Evolutionary conservation across 2,329 filamentous ascomycete species (phyloP).

Genomic region (Rhynchosporium graminicola): DNA sequence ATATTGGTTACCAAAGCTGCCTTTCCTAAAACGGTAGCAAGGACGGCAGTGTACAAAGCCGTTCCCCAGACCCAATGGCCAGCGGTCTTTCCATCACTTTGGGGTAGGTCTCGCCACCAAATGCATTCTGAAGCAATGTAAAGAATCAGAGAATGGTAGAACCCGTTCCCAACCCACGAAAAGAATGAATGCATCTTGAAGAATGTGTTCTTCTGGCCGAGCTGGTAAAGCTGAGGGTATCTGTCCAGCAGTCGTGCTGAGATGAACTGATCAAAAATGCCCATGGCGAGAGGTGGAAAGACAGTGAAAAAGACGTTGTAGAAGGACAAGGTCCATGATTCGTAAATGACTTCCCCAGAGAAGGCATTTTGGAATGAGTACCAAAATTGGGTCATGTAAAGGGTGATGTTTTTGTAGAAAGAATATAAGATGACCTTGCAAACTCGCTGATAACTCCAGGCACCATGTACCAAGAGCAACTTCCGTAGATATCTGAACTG

Average conservation of each 20-base stretch:
- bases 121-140: constrained; percentile 83
- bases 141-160: constrained; percentile 93
- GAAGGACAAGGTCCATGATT: constrained; percentile 99
- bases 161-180: constrained; percentile 90
- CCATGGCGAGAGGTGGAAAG: constrained; percentile 87
- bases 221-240: constrained; percentile 92
- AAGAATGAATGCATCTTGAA: constrained; percentile 92
- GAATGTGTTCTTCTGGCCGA: constrained; percentile 90
- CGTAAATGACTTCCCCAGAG: constrained; percentile 96
- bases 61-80: constrained; percentile 99
- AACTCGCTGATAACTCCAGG: constrained; percentile 97
- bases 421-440: constrained; percentile 97
- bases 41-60: constrained; percentile 88
- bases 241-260: constrained; percentile 90
- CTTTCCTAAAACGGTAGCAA: constrained; percentile 91
- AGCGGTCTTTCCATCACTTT: constrained; percentile 75
- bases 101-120: constrained; percentile 77
- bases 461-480: constrained; percentile 88
- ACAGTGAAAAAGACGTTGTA: constrained; percentile 99
- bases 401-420: constrained; percentile 98
- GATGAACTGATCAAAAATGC: constrained; percentile 97
- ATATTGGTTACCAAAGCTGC: constrained; percentile 93
- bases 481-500: constrained; percentile 96
- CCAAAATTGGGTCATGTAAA: constrained; percentile 99
- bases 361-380: constrained; percentile 99